Conservation (phyloP, 768 basidiomycete genomes). For the Mycena metata region DNA sequence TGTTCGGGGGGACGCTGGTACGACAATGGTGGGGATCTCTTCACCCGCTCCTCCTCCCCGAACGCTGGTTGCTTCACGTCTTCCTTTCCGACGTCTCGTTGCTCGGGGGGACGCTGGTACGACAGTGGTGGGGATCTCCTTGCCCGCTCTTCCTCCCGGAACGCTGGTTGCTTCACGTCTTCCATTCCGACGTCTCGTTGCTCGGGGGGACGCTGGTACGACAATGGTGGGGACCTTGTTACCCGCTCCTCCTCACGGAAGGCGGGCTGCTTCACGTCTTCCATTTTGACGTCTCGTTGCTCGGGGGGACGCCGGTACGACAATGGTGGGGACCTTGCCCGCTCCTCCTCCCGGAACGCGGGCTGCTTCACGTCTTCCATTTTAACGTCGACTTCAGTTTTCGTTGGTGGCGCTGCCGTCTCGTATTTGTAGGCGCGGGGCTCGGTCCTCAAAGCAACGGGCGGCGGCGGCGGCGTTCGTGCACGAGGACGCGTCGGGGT, state of each 20-base stretch:
- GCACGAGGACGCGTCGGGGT: constrained; percentile 19
- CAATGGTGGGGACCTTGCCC: too few species aligned
- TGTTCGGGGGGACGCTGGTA: too few species aligned
- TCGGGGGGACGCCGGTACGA: too few species aligned
- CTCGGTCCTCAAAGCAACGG: background rate
- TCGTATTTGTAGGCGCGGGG: background rate
- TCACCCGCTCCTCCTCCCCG: background rate
- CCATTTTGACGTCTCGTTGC: background rate
- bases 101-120: too few species aligned
- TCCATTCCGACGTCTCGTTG: constrained; percentile 5
- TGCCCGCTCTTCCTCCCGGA: background rate
- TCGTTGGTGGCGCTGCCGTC: background rate
- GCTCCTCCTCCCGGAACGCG: background rate
- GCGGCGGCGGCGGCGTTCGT: constrained; percentile 3
- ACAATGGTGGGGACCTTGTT: too few species aligned
- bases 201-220: too few species aligned
- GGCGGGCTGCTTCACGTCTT: constrained; percentile 6
- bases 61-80: background rate
- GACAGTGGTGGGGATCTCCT: too few species aligned
- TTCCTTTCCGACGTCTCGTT: constrained; percentile 6
- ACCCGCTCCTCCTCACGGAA: background rate
- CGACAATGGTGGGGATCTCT: too few species aligned
- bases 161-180: background rate
- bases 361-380: constrained; percentile 10
- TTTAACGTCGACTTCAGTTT: constrained; percentile 3